Base-by-base conservation (phyloP, 2,329 filamentous ascomycete genomes). In the Xylariaceae sp. region DNA sequence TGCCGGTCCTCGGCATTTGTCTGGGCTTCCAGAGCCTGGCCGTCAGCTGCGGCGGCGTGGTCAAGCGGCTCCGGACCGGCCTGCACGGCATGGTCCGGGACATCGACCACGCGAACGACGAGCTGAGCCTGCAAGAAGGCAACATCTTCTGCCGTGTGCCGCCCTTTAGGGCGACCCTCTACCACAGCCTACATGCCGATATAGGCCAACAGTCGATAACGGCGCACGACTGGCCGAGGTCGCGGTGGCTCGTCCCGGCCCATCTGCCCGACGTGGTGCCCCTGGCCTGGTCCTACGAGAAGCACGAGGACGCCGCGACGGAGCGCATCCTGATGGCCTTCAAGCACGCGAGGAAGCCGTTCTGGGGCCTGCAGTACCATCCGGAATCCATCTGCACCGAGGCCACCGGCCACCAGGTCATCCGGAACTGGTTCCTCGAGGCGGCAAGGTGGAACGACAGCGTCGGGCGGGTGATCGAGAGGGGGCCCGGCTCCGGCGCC, bases 361-460 rank as follows among this genome's bases (percentile, higher is more conserved):
- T 90, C 43, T 93, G 83, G 80, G 89, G 83, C 0, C 68, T 94
- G 13, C 89, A 94, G 52, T 94, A 92, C 49, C 88, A 94, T 51
- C 88, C 88, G 0, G 88, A 95, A 57, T 94, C 86, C 0, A 75
- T 87, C 11, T 94, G 87, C 55, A 93, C 88, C 4, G 83, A 85
- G 24, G 60, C 67, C 3, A 70, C 72, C 39, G 80, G 83, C 2
- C 72, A 70, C 14, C 61, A 64, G 11, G 66, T 94, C 17, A 66
- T 94, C 22, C 58, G 58, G 32, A 86, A 84, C 49, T 94, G 88
- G 86, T 92, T 88, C 70, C 52, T 57, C 4, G 67, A 76, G 50
- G 78, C 79, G 1, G 59, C 68, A 35, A 54, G 58, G 26, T 88
- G 82, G 75, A 83, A 51, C 31, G 11, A 25, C 12, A 26, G 29